Percentiles rank a stretch among this genome's conserved stretches.
These are phyloP conservation scores for Exophiala oligosperma DNA, from an alignment of 2,329 filamentous ascomycete species.

Conservation along the genomic window DNA sequence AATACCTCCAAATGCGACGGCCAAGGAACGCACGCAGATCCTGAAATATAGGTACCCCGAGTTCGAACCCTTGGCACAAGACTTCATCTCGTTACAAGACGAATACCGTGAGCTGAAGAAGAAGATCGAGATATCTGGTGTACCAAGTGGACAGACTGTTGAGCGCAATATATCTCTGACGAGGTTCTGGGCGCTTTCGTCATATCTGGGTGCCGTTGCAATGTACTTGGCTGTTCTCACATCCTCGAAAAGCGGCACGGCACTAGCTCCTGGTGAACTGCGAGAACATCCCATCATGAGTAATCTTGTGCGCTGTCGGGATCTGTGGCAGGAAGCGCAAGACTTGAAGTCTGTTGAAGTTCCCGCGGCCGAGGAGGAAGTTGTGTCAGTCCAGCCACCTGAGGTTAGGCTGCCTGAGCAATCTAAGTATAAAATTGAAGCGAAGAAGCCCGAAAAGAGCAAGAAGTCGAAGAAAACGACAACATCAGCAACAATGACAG, in stretches of 20 bases:
- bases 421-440: conserved; percentile 37
- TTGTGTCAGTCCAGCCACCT: conserved; percentile 16
- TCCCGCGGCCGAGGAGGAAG: conserved; percentile 28
- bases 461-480: conserved; percentile 44
- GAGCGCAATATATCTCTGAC: conserved; percentile 58
- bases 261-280: conserved; percentile 74
- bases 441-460: conserved; percentile 47
- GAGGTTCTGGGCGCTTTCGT: conserved; percentile 77
- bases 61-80: conserved; percentile 80
- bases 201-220: conserved; percentile 81
- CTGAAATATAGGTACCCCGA: conserved; percentile 85
- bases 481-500: conserved; percentile 36
- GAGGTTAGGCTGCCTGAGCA: conserved; percentile 33
- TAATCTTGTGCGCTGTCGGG: conserved; percentile 73
- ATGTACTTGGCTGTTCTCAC: conserved; percentile 96
- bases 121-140: conserved; percentile 59
- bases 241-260: conserved; percentile 63
- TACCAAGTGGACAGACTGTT: conserved; percentile 31
- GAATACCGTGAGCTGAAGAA: conserved; percentile 59
- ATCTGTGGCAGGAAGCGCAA: conserved; percentile 76
- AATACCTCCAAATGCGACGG: conserved; percentile 74
- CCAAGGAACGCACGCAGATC: conserved; percentile 72
- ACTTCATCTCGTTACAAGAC: conserved; percentile 70
- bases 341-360: conserved; percentile 56
- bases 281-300: conserved; percentile 92